Evolutionary conservation across 306 rosid species (phyloP).

Genomic region (Trifolium repens): DNA sequence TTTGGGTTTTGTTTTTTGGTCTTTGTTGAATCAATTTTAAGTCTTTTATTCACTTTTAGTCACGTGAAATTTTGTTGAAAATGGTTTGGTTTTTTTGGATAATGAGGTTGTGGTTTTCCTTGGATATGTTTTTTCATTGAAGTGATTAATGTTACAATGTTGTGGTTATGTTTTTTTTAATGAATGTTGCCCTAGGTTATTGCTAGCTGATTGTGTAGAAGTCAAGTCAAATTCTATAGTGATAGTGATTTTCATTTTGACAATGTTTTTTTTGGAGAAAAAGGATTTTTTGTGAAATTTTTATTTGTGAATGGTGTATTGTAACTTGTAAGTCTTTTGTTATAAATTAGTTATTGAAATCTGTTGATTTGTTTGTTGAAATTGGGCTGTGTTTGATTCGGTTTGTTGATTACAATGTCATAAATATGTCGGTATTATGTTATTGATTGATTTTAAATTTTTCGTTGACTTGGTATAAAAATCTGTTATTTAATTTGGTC

Average conservation of each 20-base stretch:
- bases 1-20: constrained; percentile 6
- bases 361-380: background rate
- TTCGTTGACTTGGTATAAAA: background rate
- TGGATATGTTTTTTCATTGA: background rate
- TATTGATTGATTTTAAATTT: constrained; percentile 2
- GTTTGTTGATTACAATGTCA: background rate
- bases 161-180: constrained; percentile 3
- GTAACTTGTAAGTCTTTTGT: too few species aligned
- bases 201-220: constrained; percentile 4
- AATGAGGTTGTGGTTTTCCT: constrained; percentile 15
- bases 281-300: too few species aligned
- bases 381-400: background rate
- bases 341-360: background rate
- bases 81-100: background rate
- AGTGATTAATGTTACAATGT: constrained; percentile 30
- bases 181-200: constrained; percentile 27
- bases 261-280: too few species aligned
- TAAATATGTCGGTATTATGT: background rate
- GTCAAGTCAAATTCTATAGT: background rate
- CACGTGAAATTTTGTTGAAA: background rate
- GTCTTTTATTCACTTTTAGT: constrained; percentile 28
- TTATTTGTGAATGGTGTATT: too few species aligned
- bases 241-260: background rate
- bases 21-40: constrained; percentile 33
- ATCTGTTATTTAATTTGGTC: background rate